Conservation (phyloP, 805 yeast genomes). For the Isabelozyma pseudorhagii region DNA sequence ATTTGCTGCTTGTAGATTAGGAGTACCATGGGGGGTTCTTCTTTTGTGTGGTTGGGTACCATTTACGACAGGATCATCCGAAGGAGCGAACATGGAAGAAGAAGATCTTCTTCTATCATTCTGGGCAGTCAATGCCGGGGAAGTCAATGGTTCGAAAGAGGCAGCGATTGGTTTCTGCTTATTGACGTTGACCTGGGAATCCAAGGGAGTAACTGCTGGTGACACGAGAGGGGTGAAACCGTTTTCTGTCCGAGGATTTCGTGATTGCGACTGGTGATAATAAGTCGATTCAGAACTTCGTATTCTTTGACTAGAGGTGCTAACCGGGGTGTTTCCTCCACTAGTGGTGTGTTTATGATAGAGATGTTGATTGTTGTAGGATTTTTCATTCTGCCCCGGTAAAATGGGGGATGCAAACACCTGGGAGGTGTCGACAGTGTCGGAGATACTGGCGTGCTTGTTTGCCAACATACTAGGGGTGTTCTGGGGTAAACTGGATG, state of each 20-base stretch:
- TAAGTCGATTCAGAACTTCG: not conserved
- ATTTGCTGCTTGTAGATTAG: slow-evolving; percentile 27
- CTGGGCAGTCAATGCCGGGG: slow-evolving; percentile 62
- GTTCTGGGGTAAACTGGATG: slow-evolving; percentile 16
- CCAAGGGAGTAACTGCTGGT: slow-evolving; percentile 71
- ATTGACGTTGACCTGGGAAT: slow-evolving; percentile 22
- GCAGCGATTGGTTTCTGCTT: slow-evolving; percentile 21
- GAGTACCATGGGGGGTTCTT: slow-evolving; percentile 45
- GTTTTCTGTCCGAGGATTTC: slow-evolving; percentile 51
- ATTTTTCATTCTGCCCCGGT: slow-evolving; percentile 40
- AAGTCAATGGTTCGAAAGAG: slow-evolving; percentile 54
- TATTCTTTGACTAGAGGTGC: not conserved
- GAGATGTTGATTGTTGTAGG: slow-evolving; percentile 40
- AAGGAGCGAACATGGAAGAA: slow-evolving; percentile 27
- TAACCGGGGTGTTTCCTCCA: slow-evolving; percentile 4
- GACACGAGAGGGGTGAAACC: slow-evolving; percentile 75
- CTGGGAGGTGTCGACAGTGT: slow-evolving; percentile 5
- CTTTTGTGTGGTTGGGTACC: slow-evolving; percentile 23
- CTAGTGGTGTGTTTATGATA: slow-evolving; percentile 25
- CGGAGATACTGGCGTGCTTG: slow-evolving; percentile 5
- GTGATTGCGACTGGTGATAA: slow-evolving; percentile 15
- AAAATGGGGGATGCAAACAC: slow-evolving; percentile 32
- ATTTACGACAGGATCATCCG: slow-evolving; percentile 16
- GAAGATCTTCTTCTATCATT: slow-evolving; percentile 29
- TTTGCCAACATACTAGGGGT: slow-evolving; percentile 24